Evolutionary conservation across 2,329 filamentous ascomycete genomes (phyloP), one percentile per base, ranked within the genome.

Genomic region (Ophiocordyceps robertsii): DNA sequence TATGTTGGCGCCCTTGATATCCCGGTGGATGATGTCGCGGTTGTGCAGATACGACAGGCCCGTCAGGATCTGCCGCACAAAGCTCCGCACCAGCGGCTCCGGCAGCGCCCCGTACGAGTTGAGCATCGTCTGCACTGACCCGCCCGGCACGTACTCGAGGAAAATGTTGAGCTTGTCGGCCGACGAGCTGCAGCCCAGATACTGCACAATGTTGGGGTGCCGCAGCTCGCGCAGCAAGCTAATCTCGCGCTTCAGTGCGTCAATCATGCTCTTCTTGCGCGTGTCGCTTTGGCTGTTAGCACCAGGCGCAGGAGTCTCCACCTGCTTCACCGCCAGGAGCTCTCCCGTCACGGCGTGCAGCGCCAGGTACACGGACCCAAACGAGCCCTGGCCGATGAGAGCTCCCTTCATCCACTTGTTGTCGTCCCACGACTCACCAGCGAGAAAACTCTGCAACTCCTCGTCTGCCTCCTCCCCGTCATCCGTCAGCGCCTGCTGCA

Each of bases 361-460:
- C 24, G 92, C 92, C 39, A 98, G 74, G 64, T 93, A 98, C 42
- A 98, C 92, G 53, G 82, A 89, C 55, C 92, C 92, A 56, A 98
- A 98, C 5, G 89, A 95, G 48, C 92, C 92, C 63, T 95, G 88
- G 29, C 92, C 92, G 51, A 98, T 98, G 48, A 96, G 72, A 29
- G 90, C 89, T 56, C 92, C 92, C 69, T 96, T 95, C 88, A 98
- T 96, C 85, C 93, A 98, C 62, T 95, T 94, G 67, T 90, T 84
- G 48, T 95, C 89, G 50, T 93, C 89, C 80, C 92, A 96, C 9
- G 87, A 93, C 57, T 95, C 87, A 49, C 87, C 86, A 30, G 87
- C 80, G 35, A 96, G 72, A 70, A 95, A 95, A 56, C 89, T 89
- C 52, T 83, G 79, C 19, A 96, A 72, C 53, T 92, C 89, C 56